Evolutionary conservation across 2,329 filamentous ascomycete species (phyloP).

Genomic region (Pyricularia pennisetigena): DNA sequence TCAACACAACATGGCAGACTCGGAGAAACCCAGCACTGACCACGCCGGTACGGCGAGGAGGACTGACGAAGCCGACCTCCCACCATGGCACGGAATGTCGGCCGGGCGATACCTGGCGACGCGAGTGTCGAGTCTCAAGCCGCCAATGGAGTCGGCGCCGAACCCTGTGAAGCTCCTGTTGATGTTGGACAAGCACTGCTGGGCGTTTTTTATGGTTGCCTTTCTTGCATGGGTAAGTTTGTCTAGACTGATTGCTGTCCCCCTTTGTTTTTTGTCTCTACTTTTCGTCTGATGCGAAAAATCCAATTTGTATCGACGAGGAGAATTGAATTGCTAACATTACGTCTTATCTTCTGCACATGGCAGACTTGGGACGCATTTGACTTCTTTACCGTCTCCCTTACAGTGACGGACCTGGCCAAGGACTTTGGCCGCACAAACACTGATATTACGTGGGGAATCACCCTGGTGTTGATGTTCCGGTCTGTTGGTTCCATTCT

Average conservation of each 20-base stretch:
- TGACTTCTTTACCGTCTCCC: constrained; percentile 56
- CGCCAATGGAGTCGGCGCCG: constrained; percentile 39
- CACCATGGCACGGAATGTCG: constrained; percentile 41
- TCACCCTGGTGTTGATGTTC: constrained; percentile 53
- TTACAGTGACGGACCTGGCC: constrained; percentile 45
- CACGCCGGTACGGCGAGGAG: constrained; percentile 2
- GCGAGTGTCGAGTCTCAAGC: constrained; percentile 45
- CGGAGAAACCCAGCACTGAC: constrained; percentile 10
- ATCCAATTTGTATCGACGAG: too few species aligned
- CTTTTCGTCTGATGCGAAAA: not conserved
- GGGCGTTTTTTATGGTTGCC: constrained; percentile 45
- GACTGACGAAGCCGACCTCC: constrained; percentile 15
- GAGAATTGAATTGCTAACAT: not conserved
- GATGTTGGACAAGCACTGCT: constrained; percentile 39
- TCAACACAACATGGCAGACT: constrained; percentile 9
- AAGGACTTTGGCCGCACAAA: constrained; percentile 41
- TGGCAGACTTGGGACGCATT: constrained; percentile 37
- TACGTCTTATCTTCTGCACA: not conserved
- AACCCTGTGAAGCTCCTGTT: constrained; percentile 41
- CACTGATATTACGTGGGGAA: constrained; percentile 54
- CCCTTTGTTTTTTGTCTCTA: too few species aligned
- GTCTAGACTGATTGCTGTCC: not conserved
- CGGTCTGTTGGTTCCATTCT: constrained; percentile 43
- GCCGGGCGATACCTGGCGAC: constrained; percentile 35
- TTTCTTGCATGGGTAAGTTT: constrained; percentile 45